These are phyloP conservation scores for Lyophyllum decastes DNA, from an alignment of 768 basidiomycete species.

Conservation along the genomic window DNA sequence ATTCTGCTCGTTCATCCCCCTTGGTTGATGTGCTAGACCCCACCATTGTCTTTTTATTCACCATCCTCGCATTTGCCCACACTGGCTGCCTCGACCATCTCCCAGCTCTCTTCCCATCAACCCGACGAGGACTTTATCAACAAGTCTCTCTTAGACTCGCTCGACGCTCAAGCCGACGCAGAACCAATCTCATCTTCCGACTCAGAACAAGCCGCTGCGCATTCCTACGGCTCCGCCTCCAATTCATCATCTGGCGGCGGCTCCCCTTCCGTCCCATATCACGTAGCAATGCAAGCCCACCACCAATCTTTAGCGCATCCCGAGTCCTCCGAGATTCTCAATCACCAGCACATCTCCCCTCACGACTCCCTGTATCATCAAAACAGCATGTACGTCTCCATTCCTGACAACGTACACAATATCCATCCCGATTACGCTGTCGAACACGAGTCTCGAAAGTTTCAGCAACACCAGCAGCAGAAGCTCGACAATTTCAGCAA, in stretches of 20 bases:
- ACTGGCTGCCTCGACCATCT: constrained; percentile 51
- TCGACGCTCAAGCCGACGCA: constrained; percentile 83
- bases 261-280: constrained; percentile 59
- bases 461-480: constrained; percentile 27
- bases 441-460: constrained; percentile 40
- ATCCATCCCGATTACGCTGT: constrained; percentile 36
- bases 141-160: constrained; percentile 78
- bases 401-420: constrained; percentile 37
- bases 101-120: constrained; percentile 39
- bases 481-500: constrained; percentile 38
- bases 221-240: constrained; percentile 50
- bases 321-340: constrained; percentile 49
- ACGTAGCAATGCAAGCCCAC: constrained; percentile 47
- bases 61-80: constrained; percentile 35
- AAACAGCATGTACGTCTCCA: constrained; percentile 33
- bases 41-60: constrained; percentile 12
- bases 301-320: constrained; percentile 42
- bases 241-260: constrained; percentile 49
- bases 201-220: constrained; percentile 48
- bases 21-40: constrained; percentile 34
- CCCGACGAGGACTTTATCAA: constrained; percentile 85
- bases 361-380: constrained; percentile 38
- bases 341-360: constrained; percentile 32
- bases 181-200: constrained; percentile 63
- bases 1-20: constrained; percentile 15